Evolutionary conservation across 2,329 filamentous ascomycete genomes (phyloP), one percentile per base, ranked within the genome.

Genomic region (Blumeriella jaapii): DNA sequence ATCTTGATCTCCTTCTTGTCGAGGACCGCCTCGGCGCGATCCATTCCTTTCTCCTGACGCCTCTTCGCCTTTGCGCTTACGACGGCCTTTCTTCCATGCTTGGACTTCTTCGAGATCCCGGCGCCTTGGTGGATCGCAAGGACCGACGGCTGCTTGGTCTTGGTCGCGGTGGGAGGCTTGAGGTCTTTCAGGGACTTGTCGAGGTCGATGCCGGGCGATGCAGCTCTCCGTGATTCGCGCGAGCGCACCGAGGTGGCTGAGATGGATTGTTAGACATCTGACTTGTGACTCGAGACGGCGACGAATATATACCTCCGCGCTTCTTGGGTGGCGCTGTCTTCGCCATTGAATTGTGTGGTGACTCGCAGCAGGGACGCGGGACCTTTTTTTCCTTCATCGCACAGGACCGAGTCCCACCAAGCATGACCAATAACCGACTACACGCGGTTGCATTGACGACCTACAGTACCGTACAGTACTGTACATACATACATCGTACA

Each of bases 221-320:
- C 73, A 29, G 76, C 81, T 45, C 82, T 75, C 53, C 81, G 73
- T 25, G 80, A 79, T 39, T 79, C 80, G 46, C 82, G 78, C 34
- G 82, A 87, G 62, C 78, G 80, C 39, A 74, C 59, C 4, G 80
- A 82, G 66, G 64, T 36, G 63, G 35, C 52, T 54, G 35, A 4
- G 41, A 27, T 12, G 28, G 4, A 10, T 35, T 31, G 13, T 38
- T 30, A 38, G 30, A 19, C 15, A 35, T 20, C 7, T 14, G 20
- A 10, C 16, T 23, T 24, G 12, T 22, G n/a, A 24, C 18, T 9
- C 13, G 9, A 22, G 10, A 17, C 17, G 14, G 12, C 13, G 6
- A n/a, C n/a, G 16, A 19, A 16, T 32, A 43, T 45, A 40, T 41
- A 55, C 53, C 28, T 25, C 41, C 46, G 35, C 50, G 52, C 34